Evolutionary conservation across 2,329 filamentous ascomycete species (phyloP).

Genomic region (Diaporthe citri): DNA sequence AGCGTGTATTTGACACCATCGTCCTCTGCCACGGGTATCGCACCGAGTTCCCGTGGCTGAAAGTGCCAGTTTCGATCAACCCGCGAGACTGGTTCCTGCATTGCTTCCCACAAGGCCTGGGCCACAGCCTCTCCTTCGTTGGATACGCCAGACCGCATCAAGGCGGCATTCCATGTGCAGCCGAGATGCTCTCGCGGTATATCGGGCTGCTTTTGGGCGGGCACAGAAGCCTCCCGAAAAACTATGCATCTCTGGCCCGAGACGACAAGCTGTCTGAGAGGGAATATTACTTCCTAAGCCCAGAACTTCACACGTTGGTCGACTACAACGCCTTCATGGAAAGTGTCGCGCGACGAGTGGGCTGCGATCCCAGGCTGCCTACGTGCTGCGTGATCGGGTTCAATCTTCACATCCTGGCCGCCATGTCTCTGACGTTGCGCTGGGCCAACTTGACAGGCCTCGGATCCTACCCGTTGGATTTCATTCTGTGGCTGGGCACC

Average conservation of each 20-base stretch:
- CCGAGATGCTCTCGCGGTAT: conserved; percentile 5
- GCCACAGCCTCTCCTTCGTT: not conserved
- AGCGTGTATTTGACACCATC: not conserved
- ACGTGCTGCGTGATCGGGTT: not conserved
- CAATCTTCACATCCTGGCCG: conserved; percentile 1
- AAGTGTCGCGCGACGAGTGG: not conserved
- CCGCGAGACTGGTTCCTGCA: conserved; percentile 5
- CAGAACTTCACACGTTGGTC: conserved; percentile 12
- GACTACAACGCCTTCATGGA: conserved; percentile 20
- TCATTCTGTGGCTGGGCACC: not conserved
- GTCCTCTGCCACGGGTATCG: conserved; percentile 8
- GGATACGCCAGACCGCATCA: conserved; percentile 5
- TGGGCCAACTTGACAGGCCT: not conserved
- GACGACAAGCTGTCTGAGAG: not conserved
- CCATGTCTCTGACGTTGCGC: not conserved
- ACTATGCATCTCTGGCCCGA: conserved; percentile 1
- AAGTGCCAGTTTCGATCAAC: not conserved
- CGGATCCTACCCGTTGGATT: not conserved
- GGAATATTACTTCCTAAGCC: conserved; percentile 6
- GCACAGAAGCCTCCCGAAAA: not conserved
- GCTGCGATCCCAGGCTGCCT: conserved; percentile 2
- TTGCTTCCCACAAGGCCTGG: not conserved
- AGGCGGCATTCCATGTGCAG: not conserved
- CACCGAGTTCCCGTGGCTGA: not conserved
- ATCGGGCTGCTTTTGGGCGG: not conserved